phyloP scores from a whole-genome alignment of 805 yeast genomes.

The Lachancea fermentati region DNA sequence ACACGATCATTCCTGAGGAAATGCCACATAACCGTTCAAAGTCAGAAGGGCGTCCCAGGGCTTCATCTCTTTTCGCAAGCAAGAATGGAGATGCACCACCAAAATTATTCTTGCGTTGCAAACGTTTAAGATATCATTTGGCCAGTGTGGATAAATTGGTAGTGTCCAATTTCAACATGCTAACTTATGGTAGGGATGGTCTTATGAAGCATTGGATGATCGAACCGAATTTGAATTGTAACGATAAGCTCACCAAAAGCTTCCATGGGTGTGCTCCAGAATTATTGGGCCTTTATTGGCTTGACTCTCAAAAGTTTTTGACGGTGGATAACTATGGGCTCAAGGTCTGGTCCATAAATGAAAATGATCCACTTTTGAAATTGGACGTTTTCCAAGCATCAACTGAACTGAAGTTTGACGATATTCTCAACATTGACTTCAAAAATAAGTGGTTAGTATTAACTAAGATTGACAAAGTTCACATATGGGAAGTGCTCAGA shows the following conservation, averaged over 20 bases:
- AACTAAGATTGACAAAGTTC: slow-evolving; percentile 11
- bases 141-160: slow-evolving; percentile 7
- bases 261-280: slow-evolving; percentile 14
- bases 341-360: slow-evolving; percentile 16
- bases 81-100: slow-evolving; percentile 2
- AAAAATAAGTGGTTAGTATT: slow-evolving; percentile 28
- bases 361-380: slow-evolving; percentile 11
- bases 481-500: slow-evolving; percentile 16
- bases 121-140: slow-evolving; percentile 9
- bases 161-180: slow-evolving; percentile 8
- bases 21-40: too few species aligned
- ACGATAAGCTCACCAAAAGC: slow-evolving; percentile 11
- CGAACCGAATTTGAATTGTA: slow-evolving; percentile 12
- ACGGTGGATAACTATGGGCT: slow-evolving; percentile 20
- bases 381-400: slow-evolving; percentile 11
- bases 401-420: slow-evolving; percentile 9
- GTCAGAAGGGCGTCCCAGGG: too few species aligned
- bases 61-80: slow-evolving; percentile 11
- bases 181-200: slow-evolving; percentile 10
- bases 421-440: slow-evolving; percentile 21
- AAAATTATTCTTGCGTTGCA: slow-evolving; percentile 5
- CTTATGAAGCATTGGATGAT: slow-evolving; percentile 14
- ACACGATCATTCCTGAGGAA: too few species aligned
- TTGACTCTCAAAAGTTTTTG: slow-evolving; percentile 17
- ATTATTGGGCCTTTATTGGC: slow-evolving; percentile 23